Percentiles rank a stretch among this genome's conserved stretches.
phyloP scores from a whole-genome alignment of 2,329 filamentous ascomycete species.

The Colletotrichum magnum region DNA sequence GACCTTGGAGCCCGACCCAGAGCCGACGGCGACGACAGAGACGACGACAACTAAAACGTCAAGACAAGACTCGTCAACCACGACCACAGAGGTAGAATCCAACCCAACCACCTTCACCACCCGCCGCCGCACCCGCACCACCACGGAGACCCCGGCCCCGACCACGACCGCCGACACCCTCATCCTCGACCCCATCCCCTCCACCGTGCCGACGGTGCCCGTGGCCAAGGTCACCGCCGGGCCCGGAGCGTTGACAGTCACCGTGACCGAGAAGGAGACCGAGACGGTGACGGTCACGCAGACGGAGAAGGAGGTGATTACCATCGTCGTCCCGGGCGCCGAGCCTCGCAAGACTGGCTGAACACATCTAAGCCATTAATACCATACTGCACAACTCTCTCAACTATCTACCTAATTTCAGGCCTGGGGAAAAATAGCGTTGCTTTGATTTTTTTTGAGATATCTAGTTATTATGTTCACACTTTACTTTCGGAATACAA shows the following conservation, averaged over 20 bases:
- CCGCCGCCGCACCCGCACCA: constrained; percentile 12
- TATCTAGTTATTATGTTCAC: not conserved
- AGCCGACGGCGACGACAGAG: constrained; percentile 14
- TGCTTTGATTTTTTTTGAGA: not conserved
- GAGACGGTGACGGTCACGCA: constrained; percentile 41
- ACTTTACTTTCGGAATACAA: not conserved
- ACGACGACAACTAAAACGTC: constrained; percentile 6
- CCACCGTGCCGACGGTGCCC: constrained; percentile 25
- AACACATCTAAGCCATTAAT: not conserved
- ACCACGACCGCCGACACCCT: constrained; percentile 6
- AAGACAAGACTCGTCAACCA: constrained; percentile 20
- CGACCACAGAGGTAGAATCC: not conserved
- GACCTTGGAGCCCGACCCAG: constrained; percentile 16
- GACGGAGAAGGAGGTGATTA: constrained; percentile 46
- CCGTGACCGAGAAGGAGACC: constrained; percentile 50
- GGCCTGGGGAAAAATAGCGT: constrained; percentile 19
- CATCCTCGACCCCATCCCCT: constrained; percentile 7
- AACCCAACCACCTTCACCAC: constrained; percentile 4
- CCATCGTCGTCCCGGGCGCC: constrained; percentile 38
- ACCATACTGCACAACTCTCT: not conserved
- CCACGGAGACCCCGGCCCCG: constrained; percentile 5
- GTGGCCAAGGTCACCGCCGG: constrained; percentile 2
- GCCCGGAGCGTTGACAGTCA: constrained; percentile 48
- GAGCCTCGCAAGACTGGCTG: not conserved
- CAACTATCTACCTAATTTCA: constrained; percentile 4